A percentile compares a stretch with the other conserved stretches of the same genome.
These are phyloP conservation scores for Cordyceps militaris DNA, from an alignment of 2,329 filamentous ascomycete genomes.

Conservation along the genomic window DNA sequence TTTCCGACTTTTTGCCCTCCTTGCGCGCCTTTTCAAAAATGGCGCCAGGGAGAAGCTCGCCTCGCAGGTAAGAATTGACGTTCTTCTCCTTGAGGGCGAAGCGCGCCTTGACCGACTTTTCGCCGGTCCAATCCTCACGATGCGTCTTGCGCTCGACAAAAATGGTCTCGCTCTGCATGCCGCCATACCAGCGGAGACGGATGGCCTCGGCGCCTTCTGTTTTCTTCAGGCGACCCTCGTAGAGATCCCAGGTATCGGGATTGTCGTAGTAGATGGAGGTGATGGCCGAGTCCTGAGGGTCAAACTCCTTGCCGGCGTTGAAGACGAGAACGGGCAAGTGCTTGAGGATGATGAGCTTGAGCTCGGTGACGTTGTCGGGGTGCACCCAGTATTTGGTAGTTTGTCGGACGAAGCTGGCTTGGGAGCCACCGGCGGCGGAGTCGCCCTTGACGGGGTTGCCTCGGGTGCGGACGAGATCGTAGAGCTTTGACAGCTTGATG, in stretches of 20 bases:
- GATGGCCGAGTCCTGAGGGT: conserved; percentile 83
- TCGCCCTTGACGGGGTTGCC: conserved; percentile 91
- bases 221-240: conserved; percentile 92
- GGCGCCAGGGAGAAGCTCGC: conserved; percentile 74
- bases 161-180: conserved; percentile 90
- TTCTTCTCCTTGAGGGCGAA: conserved; percentile 97
- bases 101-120: conserved; percentile 96
- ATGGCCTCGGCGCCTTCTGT: conserved; percentile 96
- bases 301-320: conserved; percentile 95
- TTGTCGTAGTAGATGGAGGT: conserved; percentile 99
- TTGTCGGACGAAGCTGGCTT: conserved; percentile 93
- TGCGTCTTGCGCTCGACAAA: conserved; percentile 98
- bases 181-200: conserved; percentile 93
- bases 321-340: conserved; percentile 96
- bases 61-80: conserved; percentile 81
- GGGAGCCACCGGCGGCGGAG: conserved; percentile 79
- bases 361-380: conserved; percentile 93
- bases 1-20: conserved; percentile 87
- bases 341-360: conserved; percentile 96
- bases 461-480: conserved; percentile 87
- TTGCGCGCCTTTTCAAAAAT: conserved; percentile 96
- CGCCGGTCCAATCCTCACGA: conserved; percentile 97
- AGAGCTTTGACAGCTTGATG: conserved; percentile 88
- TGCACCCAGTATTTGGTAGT: conserved; percentile 99
- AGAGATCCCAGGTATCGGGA: conserved; percentile 85